These are phyloP conservation scores for Globisporangium emineosum DNA, from an alignment of 352 stramenopile genomes.

Conservation along the genomic window DNA sequence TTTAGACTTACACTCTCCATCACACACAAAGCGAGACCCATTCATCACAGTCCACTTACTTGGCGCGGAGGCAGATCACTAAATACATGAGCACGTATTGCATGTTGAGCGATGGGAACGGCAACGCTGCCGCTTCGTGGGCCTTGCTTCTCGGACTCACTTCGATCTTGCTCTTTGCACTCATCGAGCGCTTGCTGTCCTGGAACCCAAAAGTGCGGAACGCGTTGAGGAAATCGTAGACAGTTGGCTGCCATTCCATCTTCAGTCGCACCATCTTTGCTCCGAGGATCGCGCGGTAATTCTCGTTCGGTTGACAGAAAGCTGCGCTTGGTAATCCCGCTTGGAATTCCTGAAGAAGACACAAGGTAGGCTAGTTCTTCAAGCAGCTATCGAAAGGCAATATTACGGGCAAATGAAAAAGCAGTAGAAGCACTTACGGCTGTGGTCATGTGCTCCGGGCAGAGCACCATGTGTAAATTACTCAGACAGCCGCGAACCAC, in stretches of 20 bases:
- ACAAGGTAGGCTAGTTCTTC: neutral
- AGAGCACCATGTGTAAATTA: constrained; percentile 59
- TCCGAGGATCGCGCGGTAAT: constrained; percentile 40
- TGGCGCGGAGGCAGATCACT: constrained; percentile 66
- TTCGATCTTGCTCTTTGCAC: constrained; percentile 70
- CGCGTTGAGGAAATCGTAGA: constrained; percentile 74
- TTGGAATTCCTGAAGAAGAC: constrained; percentile 31
- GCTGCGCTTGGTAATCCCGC: constrained; percentile 45
- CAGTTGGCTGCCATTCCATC: constrained; percentile 68
- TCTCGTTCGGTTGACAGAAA: constrained; percentile 50
- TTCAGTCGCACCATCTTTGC: constrained; percentile 28
- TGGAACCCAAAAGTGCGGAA: constrained; percentile 81
- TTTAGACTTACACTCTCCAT: neutral
- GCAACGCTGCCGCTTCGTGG: constrained; percentile 18
- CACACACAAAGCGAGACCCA: constrained; percentile 11
- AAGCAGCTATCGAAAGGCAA: no score
- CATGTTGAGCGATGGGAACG: constrained; percentile 82
- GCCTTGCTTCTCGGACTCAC: constrained; percentile 28
- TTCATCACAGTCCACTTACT: constrained; percentile 20
- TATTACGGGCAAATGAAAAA: no score
- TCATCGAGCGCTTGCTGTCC: constrained; percentile 84
- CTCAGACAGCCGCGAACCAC: constrained; percentile 69
- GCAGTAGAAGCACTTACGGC: constrained; percentile 5
- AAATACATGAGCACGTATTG: constrained; percentile 75
- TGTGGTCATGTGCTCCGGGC: constrained; percentile 1